Evolutionary conservation across 2,329 filamentous ascomycete species (phyloP).

Genomic region (Ophiocordyceps polyrhachis-furcata): DNA sequence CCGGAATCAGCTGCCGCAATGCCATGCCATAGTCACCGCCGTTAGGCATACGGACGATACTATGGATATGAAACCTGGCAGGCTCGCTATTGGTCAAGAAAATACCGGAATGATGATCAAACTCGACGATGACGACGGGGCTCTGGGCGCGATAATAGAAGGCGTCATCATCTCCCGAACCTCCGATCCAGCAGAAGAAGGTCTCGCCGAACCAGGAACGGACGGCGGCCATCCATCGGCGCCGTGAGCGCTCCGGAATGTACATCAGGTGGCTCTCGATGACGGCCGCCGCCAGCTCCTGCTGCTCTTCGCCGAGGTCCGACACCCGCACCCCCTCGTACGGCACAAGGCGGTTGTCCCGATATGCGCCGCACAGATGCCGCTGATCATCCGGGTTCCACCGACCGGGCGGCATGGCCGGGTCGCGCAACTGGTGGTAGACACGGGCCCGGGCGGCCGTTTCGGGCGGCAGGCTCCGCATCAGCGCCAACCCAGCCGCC

Average conservation of each 20-base stretch:
- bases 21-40: constrained; percentile 55
- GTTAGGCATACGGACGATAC: constrained; percentile 52
- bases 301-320: constrained; percentile 27
- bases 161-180: constrained; percentile 43
- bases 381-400: constrained; percentile 73
- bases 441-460: constrained; percentile 32
- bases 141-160: constrained; percentile 68
- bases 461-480: constrained; percentile 38
- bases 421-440: constrained; percentile 42
- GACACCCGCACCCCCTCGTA: constrained; percentile 47
- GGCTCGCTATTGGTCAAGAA: constrained; percentile 57
- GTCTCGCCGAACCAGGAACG: constrained; percentile 45
- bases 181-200: constrained; percentile 66
- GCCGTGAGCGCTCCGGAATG: constrained; percentile 20
- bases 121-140: constrained; percentile 55
- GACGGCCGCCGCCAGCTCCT: constrained; percentile 14
- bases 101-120: constrained; percentile 65
- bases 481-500: constrained; percentile 42
- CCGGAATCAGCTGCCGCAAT: constrained; percentile 18
- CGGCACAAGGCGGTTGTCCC: constrained; percentile 60
- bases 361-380: constrained; percentile 59
- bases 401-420: constrained; percentile 44
- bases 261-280: neutral
- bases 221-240: constrained; percentile 34
- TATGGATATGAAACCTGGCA: constrained; percentile 65